Conservation (phyloP, 352 stramenopile species). For the Pythium aristosporum region DNA sequence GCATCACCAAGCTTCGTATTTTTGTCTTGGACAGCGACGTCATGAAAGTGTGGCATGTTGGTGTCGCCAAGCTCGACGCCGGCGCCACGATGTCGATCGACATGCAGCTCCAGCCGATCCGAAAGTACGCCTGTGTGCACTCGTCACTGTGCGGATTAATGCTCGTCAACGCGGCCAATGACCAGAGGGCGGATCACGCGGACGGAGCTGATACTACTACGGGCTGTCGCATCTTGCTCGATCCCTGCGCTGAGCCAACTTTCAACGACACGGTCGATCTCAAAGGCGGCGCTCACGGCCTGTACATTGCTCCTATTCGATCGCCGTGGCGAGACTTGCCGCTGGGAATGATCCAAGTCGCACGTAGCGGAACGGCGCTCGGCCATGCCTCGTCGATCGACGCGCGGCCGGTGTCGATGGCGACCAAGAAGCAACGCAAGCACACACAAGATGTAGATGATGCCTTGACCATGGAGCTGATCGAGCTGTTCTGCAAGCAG, state of each 20-base stretch:
- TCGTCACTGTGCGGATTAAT: constrained; percentile 59
- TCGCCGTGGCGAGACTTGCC: constrained; percentile 47
- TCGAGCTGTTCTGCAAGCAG: constrained; percentile 50
- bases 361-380: constrained; percentile 28
- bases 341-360: constrained; percentile 69
- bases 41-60: constrained; percentile 57
- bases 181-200: neutral
- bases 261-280: constrained; percentile 81
- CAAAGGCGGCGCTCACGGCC: constrained; percentile 43
- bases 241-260: constrained; percentile 46
- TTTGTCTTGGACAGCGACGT: constrained; percentile 57
- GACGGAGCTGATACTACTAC: neutral
- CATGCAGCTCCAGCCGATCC: constrained; percentile 31
- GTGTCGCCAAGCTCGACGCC: constrained; percentile 24
- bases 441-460: constrained; percentile 50
- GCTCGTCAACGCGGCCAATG: constrained; percentile 15
- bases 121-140: constrained; percentile 58
- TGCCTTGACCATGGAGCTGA: constrained; percentile 49
- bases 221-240: constrained; percentile 33
- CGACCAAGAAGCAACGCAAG: constrained; percentile 40
- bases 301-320: constrained; percentile 60
- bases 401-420: neutral
- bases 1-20: constrained; percentile 62
- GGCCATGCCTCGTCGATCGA: neutral
- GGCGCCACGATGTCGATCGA: constrained; percentile 20